These are phyloP conservation scores for Fusarium nurragi DNA, from an alignment of 2,329 filamentous ascomycete genomes.

Conservation along the genomic window DNA sequence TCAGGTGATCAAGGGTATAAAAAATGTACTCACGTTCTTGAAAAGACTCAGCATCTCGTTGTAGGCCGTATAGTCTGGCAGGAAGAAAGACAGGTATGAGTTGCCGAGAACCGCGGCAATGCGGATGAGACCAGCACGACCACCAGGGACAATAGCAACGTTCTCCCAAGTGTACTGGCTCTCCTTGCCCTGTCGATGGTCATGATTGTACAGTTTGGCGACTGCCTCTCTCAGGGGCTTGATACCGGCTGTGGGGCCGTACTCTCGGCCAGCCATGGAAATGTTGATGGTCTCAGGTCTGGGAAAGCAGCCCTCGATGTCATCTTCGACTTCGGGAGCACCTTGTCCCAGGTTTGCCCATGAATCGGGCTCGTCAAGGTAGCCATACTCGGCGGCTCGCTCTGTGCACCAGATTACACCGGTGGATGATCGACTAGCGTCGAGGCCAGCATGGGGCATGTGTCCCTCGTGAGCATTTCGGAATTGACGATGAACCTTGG, in stretches of 20 bases:
- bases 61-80: conserved; percentile 95
- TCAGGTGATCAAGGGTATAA: background rate
- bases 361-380: conserved; percentile 78
- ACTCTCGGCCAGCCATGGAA: conserved; percentile 82
- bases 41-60: conserved; percentile 97
- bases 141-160: conserved; percentile 94
- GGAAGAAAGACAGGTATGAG: conserved; percentile 92
- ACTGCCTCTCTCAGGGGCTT: conserved; percentile 89
- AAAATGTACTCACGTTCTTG: conserved; percentile 68
- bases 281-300: conserved; percentile 83
- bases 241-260: conserved; percentile 94
- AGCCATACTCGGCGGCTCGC: conserved; percentile 89
- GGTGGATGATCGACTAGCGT: conserved; percentile 86
- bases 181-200: conserved; percentile 86
- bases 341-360: conserved; percentile 97
- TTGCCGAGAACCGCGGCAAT: conserved; percentile 95
- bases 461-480: conserved; percentile 90
- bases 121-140: conserved; percentile 89
- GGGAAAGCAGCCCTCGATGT: conserved; percentile 88
- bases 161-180: conserved; percentile 98
- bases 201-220: conserved; percentile 90
- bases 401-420: conserved; percentile 95
- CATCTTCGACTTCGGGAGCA: conserved; percentile 91
- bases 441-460: conserved; percentile 88
- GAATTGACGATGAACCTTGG: conserved; percentile 88